These are phyloP conservation scores for Rhytidiadelphus loreus DNA, from an alignment of 225 moss, liverwort and hornwort species.

Conservation along the genomic window DNA sequence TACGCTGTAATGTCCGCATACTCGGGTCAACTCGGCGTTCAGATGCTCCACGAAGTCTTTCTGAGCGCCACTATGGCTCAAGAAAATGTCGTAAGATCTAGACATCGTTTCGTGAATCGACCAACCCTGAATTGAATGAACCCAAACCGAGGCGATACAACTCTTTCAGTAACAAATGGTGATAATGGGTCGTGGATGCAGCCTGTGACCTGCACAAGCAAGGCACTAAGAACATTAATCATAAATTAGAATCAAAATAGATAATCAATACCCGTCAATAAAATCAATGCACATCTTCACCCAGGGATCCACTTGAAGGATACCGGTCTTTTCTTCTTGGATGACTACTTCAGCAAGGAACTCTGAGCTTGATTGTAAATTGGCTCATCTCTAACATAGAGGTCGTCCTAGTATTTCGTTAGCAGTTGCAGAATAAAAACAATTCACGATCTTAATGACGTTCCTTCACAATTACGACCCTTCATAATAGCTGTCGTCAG, in stretches of 20 bases:
- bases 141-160: not conserved
- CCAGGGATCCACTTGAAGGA: not conserved
- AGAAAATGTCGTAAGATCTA: not conserved
- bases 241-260: not conserved
- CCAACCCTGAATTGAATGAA: not conserved
- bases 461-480: not conserved
- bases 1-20: not conserved
- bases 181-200: not conserved
- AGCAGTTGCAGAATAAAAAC: not conserved
- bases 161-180: not conserved
- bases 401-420: no score
- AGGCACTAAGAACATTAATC: not conserved
- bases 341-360: no score
- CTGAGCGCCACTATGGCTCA: not conserved
- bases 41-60: not conserved
- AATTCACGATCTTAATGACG: not conserved
- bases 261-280: not conserved
- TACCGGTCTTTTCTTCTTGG: not conserved
- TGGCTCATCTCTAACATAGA: not conserved
- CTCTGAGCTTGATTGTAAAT: not conserved
- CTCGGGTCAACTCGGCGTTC: not conserved
- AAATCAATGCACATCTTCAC: not conserved
- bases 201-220: no score
- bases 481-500: not conserved
- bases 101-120: not conserved